Evolutionary conservation across 106 monocot species (phyloP).

Genomic region (Vanilla planifolia): DNA sequence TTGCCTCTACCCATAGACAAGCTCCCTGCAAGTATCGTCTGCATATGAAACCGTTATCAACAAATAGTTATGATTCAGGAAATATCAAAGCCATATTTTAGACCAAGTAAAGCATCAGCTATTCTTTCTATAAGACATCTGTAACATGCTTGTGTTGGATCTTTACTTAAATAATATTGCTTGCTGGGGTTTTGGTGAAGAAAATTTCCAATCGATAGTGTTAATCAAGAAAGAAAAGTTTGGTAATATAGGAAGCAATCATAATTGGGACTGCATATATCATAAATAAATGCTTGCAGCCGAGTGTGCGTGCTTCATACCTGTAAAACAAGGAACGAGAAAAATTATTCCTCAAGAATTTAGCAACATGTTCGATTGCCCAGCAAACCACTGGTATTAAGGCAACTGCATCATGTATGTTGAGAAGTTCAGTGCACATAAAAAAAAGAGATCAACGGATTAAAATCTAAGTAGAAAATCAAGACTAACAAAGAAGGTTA

Average conservation of each 20-base stretch:
- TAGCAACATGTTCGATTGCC: constrained; percentile 59
- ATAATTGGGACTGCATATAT: too few species aligned
- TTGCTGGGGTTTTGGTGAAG: too few species aligned
- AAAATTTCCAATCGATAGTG: background rate
- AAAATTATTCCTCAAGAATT: constrained; percentile 68
- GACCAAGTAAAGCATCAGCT: too few species aligned
- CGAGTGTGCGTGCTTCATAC: constrained; percentile 16
- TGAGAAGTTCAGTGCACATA: background rate
- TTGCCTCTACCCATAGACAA: constrained; percentile 76
- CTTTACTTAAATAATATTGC: too few species aligned
- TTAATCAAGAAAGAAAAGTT: too few species aligned
- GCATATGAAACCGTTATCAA: constrained; percentile 9
- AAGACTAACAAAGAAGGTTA: background rate
- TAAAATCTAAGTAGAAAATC: background rate
- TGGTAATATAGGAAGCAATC: too few species aligned
- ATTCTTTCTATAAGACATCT: too few species aligned
- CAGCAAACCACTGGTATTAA: constrained; percentile 80
- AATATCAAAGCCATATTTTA: too few species aligned
- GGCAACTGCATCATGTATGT: constrained; percentile 45
- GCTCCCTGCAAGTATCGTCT: constrained; percentile 84
- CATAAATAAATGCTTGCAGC: too few species aligned
- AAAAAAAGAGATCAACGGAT: background rate
- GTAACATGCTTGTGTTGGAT: too few species aligned
- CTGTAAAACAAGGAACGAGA: constrained; percentile 54
- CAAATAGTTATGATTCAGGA: too few species aligned